Base-by-base conservation (phyloP, 192 early-diverging fungal genomes). In the Phycomyces nitens region DNA sequence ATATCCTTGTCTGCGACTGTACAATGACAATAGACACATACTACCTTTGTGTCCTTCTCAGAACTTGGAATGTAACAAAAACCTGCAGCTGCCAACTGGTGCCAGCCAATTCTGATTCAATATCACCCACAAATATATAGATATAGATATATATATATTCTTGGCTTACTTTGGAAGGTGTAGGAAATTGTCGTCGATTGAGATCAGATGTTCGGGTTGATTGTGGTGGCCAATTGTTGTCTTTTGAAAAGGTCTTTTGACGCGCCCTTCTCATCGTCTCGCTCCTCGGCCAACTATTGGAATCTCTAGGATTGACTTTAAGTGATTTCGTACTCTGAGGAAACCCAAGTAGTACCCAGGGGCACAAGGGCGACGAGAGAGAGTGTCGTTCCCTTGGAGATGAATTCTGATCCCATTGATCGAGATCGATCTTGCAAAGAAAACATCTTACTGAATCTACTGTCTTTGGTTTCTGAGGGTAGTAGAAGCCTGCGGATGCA, bases 401-500 rank as follows among this genome's bases (percentile, higher is more conserved):
- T 51, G 62, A 43, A 14, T 44, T 52, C 6, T 24, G 53, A 12
- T 53, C 44, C 68, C 68, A 69, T 12, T 58, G n/a, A 57, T 16
- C 23, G 14, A 58, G 18, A 11, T 41, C 39, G 9, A 69, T 23
- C 18, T 62, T 43, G 18, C 68, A 69, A 7, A 58, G 22, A 43
- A 57, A 63, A 6, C 68, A 69, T 15, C 39, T 21, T 11, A 62
- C 41, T 15, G 12, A 15, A 20, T 66, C 65, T 0, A 3, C 38
- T 0, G 12, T 16, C n/a, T 24, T 47, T 40, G 27, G 21, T 38
- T 57, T 57, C n/a, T 34, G 18, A 34, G 41, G n/a, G 57, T 14
- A 39, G 23, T 62, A 69, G 15, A 69, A 63, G 22, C 68, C 68
- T 44, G 68, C 68, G 6, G 49, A 21, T 7, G 60, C 68, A 56